A percentile compares a stretch with the other conserved stretches of the same genome.
These are phyloP conservation scores for Bryopsis sp. DNA, from an alignment of 139 green algal species.

Conservation along the genomic window DNA sequence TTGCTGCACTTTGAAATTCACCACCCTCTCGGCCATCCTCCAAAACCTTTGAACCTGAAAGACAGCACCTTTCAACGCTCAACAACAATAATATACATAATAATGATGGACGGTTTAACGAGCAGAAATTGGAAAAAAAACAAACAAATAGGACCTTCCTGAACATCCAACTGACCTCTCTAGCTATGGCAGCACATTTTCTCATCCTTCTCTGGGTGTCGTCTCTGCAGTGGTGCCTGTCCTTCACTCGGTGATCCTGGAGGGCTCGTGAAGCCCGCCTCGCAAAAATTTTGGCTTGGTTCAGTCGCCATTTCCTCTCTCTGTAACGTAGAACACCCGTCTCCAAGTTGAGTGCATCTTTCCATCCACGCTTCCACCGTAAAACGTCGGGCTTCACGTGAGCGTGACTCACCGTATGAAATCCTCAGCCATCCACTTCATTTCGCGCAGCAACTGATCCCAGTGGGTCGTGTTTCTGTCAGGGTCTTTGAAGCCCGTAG, in stretches of 20 bases:
- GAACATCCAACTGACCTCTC: background rate
- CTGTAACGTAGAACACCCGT: slow-evolving; percentile 22
- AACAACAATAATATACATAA: no score
- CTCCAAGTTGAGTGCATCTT: background rate
- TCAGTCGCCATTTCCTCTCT: slow-evolving; percentile 67
- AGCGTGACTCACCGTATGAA: slow-evolving; percentile 60
- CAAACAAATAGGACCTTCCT: no score
- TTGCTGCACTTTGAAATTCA: slow-evolving; percentile 67
- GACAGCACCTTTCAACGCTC: no score
- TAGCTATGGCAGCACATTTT: slow-evolving; percentile 27
- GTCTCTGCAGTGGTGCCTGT: background rate
- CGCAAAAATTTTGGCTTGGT: slow-evolving; percentile 57
- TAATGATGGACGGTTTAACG: no score
- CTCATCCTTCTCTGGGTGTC: slow-evolving; percentile 21
- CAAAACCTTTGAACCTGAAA: slow-evolving; percentile 74
- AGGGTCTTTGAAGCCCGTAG: slow-evolving; percentile 29
- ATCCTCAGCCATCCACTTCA: slow-evolving; percentile 92
- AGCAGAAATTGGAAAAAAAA: no score
- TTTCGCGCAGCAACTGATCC: slow-evolving; percentile 92
- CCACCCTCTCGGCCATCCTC: slow-evolving; percentile 80
- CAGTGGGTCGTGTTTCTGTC: slow-evolving; percentile 73
- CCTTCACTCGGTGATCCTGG: background rate
- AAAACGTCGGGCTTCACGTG: no score
- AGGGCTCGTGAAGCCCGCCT: background rate
- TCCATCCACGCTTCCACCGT: background rate